Evolutionary conservation across 257 asterid genomes (phyloP), one percentile per base, ranked within the genome.

Genomic region (Dorcoceras hygrometricum): DNA sequence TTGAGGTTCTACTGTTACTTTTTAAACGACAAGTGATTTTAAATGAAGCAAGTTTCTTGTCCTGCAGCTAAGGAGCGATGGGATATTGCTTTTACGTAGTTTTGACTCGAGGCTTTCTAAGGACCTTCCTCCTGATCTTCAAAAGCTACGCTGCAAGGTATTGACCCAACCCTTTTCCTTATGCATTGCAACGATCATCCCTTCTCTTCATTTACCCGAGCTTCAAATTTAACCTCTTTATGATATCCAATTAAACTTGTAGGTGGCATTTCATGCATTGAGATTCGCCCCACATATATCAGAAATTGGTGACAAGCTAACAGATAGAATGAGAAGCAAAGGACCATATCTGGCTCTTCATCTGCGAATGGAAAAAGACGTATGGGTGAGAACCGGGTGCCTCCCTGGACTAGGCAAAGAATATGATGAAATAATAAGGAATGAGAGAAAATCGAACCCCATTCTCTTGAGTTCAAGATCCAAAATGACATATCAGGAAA

Each of bases 341-440:
- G 98, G 98, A 55, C 95, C 89, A 4, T 91, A 81, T 79, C 72
- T 91, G 24, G 96, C 98, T 26, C 96, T 91, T 76, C 98, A 91
- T 83, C 86, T 89, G 46, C 81, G 96, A 63, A 89, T 91, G 96
- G 98, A 91, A 53, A 90, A 93, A 79, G 98, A 91, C 62, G 98
- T 91, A 1, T 91, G 98, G 98, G 98, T 89, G 11, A 82, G 98
- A 67, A 91, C 96, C 0, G 98, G 98, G 9, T 91, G 98, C 63
- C 95, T 91, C 57, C 96, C 98, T 3, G 98, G 98, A 63, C 87
- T 91, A 20, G 81, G 70, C 53, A 79, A 65, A 0, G 75, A 81
- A 56, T 82, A 77, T 20, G 95, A 91, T 54, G 87, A 82, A 61
- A 87, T 91, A 82, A 84, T 91, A 65, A 78, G 71, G 26, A 81